Base-by-base conservation (phyloP, 2,329 filamentous ascomycete genomes). In the Fusarium keratoplasticum region DNA sequence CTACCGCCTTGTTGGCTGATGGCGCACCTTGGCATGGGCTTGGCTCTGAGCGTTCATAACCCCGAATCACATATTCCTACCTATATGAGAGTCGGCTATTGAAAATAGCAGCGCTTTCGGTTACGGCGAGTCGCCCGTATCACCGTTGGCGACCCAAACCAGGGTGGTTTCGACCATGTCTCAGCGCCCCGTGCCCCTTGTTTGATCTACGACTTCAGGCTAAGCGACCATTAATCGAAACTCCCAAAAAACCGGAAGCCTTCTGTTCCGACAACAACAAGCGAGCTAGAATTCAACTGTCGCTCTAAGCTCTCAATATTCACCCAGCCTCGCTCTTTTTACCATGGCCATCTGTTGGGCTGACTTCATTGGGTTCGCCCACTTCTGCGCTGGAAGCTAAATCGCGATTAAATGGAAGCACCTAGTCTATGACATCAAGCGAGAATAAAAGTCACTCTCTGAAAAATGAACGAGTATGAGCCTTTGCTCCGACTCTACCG, bases 101-200 rank as follows among this genome's bases (percentile, higher is more conserved):
- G 52, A 31, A 27, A 27, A 54, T 20, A 22, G 22, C 25, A 33
- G 50, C 10, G 25, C 18, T 27, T 64, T 33, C 50, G 52, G 55
- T 61, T 70, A 47, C 14, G 18, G 35, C 14, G 33, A 42, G 33
- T 11, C 47, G 22, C 36, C 6, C 13, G 42, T 67, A 31, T 59
- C 33, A 8, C 27, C n/a, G 35, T 47, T 14, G 25, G 52, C 55
- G 33, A 52, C 35, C 62, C 61, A 76, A 72, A 72, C 69, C 54
- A 42, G 70, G 58, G 59, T 67, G 61, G 77, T 79, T 78, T 79
- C 66, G 77, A 64, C 68, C 27, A 33, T 25, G 77, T 79, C 78
- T 79, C 77, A 76, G 40, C 44, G 47, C 44, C 40, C 29, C 36
- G 38, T 38, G 67, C 67, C 66, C 74, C 76, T 42, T 71, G 74